Conservation (phyloP, 2,329 filamentous ascomycete genomes). For the Venturia pyrina region DNA sequence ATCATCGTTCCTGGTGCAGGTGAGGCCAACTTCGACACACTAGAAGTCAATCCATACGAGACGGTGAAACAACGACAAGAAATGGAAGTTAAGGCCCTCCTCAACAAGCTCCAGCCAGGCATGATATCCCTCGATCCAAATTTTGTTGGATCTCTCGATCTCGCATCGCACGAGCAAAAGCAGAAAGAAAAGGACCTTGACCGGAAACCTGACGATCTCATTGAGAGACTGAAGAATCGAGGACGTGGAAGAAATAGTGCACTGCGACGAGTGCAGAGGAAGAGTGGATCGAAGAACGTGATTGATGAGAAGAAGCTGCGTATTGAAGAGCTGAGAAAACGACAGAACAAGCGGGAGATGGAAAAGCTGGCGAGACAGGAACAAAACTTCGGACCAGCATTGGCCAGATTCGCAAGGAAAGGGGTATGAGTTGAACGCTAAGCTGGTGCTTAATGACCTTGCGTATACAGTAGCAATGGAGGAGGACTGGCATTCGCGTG, state of each 20-base stretch:
- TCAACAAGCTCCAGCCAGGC: conserved; percentile 91
- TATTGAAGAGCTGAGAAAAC: conserved; percentile 70
- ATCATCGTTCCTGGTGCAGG: conserved; percentile 90
- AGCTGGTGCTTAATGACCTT: background rate
- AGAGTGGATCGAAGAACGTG: conserved; percentile 86
- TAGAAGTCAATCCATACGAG: conserved; percentile 94
- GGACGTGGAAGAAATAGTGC: conserved; percentile 85
- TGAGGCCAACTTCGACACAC: conserved; percentile 89
- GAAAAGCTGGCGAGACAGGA: conserved; percentile 58
- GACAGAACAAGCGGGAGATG: conserved; percentile 57
- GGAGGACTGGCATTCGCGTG: background rate
- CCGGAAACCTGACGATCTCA: conserved; percentile 48
- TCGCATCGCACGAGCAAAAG: conserved; percentile 67
- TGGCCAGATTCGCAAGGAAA: conserved; percentile 76
- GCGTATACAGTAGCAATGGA: background rate
- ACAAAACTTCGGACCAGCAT: conserved; percentile 70
- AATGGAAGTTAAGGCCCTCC: conserved; percentile 73
- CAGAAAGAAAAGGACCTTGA: conserved; percentile 73
- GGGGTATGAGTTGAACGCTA: background rate
- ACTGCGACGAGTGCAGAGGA: conserved; percentile 77
- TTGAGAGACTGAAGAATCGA: conserved; percentile 58
- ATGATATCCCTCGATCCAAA: conserved; percentile 95
- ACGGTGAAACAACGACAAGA: conserved; percentile 88
- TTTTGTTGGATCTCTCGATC: conserved; percentile 80
- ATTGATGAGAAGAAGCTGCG: conserved; percentile 90